These are phyloP conservation scores for Xerocomus brunneocitrinus DNA, from an alignment of 768 basidiomycete species.

Conservation along the genomic window DNA sequence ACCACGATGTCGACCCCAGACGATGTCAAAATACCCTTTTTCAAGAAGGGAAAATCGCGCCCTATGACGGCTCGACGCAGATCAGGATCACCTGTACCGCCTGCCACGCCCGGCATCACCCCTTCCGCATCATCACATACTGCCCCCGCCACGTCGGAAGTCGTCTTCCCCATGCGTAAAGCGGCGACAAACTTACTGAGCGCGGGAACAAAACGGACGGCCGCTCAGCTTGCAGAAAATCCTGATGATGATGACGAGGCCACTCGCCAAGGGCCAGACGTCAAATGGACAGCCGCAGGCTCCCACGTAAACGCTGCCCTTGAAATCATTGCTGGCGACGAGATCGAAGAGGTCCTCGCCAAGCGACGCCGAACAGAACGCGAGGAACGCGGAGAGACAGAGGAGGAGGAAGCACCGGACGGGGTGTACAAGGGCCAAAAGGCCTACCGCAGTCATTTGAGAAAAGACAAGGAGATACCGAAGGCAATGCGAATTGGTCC, in stretches of 20 bases:
- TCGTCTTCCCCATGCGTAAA: conserved; percentile 75
- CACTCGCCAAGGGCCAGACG: conserved; percentile 46
- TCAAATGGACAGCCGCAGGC: conserved; percentile 73
- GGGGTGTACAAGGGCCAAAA: conserved; percentile 84
- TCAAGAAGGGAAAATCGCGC: conserved; percentile 79
- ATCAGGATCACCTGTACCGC: conserved; percentile 54
- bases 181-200: conserved; percentile 64
- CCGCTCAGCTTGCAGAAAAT: conserved; percentile 44
- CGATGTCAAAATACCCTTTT: conserved; percentile 69
- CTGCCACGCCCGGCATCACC: conserved; percentile 7
- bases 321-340: conserved; percentile 80
- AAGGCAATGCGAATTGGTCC: conserved; percentile 86
- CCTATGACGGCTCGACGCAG: conserved; percentile 75
- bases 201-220: conserved; percentile 67
- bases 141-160: conserved; percentile 42
- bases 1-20: conserved; percentile 31
- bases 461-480: conserved; percentile 78
- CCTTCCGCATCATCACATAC: conserved; percentile 19
- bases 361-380: conserved; percentile 61
- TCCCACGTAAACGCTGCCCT: conserved; percentile 70
- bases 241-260: conserved; percentile 46
- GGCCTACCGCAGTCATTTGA: conserved; percentile 75
- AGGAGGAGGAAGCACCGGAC: conserved; percentile 57
- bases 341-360: conserved; percentile 70
- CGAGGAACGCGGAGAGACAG: conserved; percentile 46